Base-by-base conservation (phyloP, 192 early-diverging fungal species). In the Umbelopsis ramanniana region DNA sequence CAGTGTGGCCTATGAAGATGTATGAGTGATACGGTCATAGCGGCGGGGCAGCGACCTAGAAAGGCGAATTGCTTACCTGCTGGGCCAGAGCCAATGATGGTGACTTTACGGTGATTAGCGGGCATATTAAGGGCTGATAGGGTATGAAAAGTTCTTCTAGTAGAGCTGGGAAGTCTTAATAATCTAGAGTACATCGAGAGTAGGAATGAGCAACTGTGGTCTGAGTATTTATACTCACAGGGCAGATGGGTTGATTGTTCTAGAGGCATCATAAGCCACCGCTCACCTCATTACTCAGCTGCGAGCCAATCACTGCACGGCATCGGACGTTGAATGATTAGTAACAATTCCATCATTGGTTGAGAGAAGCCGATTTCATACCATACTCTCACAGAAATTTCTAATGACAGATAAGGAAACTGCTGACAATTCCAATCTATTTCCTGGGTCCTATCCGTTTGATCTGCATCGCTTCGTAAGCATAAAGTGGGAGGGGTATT, bases 11-110 rank as follows among this genome's bases (percentile, higher is more conserved):
- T 81, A 38, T 52, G 23, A 54, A 2, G 21, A 7, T 63, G 2
- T 8, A 15, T 63, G 4, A 37, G 57, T 15, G 26, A 33, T 7
- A 37, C 26, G 3, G 57, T 63, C 19, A 38, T 19, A 22, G 1
- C 35, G 29, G 48, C 48, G 24, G 54, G 17, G 14, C 54, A 57
- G 26, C 21, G 24, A 24, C 23, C 53, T 54, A 0, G 0, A 24
- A 24, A 26, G 7, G 9, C 2, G 0, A 19, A 19, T 2, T 11
- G 45, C 52, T 80, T 81, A 81, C 79, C 97, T 67, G 97, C 95
- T 67, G 97, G 97, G 10, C 97, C 97, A n/a, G 94, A 96, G 66
- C 96, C 96, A 55, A 97, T 85, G 78, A 97, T 93, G 55, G 88
- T 75, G 52, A 87, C 85, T 81, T 83, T 85, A 73, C 78, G 82